Conservation (phyloP, 345 rosid species). For the Citropsis articulata region DNA sequence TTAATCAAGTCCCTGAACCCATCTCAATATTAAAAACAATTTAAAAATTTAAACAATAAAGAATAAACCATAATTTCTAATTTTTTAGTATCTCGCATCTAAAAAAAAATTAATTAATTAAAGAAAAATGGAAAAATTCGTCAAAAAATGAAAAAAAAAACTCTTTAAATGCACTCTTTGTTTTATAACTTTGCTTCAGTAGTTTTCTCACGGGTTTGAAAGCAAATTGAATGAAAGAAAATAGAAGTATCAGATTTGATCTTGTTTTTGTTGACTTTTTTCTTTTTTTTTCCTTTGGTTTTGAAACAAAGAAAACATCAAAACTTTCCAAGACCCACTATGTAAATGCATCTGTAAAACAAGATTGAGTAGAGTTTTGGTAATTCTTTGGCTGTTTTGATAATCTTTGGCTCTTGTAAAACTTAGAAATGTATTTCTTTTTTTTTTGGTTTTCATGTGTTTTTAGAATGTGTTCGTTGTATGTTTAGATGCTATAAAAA, state of each 20-base stretch:
- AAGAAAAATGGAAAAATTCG: too few relatives aligned
- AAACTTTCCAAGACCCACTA: not conserved
- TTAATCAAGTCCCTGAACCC: too few relatives aligned
- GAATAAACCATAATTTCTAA: too few relatives aligned
- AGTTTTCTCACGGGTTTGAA: too few relatives aligned
- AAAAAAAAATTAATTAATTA: too few relatives aligned
- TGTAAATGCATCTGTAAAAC: not conserved
- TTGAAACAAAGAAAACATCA: not conserved
- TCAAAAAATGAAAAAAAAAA: too few relatives aligned
- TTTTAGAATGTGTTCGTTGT: not conserved
- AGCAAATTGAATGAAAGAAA: not conserved
- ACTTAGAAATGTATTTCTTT: not conserved
- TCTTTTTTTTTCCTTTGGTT: not conserved
- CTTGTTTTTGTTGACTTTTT: not conserved
- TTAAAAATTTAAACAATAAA: too few relatives aligned
- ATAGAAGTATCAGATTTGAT: not conserved
- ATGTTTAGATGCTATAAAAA: slow-evolving; percentile 3
- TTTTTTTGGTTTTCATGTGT: not conserved
- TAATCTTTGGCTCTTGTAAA: not conserved
- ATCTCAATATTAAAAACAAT: too few relatives aligned
- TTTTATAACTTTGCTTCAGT: too few relatives aligned
- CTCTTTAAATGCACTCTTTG: too few relatives aligned
- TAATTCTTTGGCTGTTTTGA: not conserved
- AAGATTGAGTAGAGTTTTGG: not conserved
- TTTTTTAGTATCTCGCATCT: too few relatives aligned